Evolutionary conservation across 768 basidiomycete genomes (phyloP).

Genomic region (Omphalotus guepiniiformis): DNA sequence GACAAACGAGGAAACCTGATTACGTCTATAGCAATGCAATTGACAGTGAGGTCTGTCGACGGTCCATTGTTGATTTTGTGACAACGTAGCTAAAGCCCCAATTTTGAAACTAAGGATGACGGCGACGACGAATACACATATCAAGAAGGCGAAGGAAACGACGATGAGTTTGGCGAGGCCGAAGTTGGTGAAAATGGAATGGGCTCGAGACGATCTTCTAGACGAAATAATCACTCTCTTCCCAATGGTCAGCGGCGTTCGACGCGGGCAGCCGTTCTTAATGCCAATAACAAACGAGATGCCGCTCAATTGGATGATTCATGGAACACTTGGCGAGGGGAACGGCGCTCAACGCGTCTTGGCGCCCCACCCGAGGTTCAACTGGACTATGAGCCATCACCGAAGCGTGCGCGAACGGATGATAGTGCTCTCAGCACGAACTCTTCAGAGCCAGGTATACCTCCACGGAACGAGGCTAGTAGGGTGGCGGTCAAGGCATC

Average conservation of each 20-base stretch:
- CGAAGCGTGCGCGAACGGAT: constrained; percentile 75
- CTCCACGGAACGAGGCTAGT: constrained; percentile 27
- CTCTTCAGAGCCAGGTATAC: constrained; percentile 39
- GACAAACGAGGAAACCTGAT: constrained; percentile 68
- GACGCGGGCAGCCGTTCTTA: constrained; percentile 42
- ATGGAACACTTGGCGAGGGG: constrained; percentile 64
- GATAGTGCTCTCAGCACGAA: constrained; percentile 62
- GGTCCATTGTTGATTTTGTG: constrained; percentile 12
- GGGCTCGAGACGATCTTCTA: constrained; percentile 37
- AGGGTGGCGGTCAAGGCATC: constrained; percentile 45
- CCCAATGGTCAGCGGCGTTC: constrained; percentile 46
- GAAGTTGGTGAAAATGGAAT: constrained; percentile 32
- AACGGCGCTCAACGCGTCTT: constrained; percentile 66
- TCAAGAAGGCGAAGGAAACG: constrained; percentile 65
- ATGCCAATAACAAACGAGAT: constrained; percentile 52
- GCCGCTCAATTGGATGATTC: constrained; percentile 49
- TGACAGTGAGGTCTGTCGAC: constrained; percentile 58
- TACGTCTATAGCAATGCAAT: constrained; percentile 72
- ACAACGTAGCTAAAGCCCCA: constrained; percentile 20
- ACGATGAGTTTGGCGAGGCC: constrained; percentile 48
- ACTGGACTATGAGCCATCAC: constrained; percentile 44
- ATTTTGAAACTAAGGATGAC: constrained; percentile 46
- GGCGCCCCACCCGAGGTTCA: constrained; percentile 51
- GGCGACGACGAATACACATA: constrained; percentile 63
- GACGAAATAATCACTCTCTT: constrained; percentile 30